Evolutionary conservation across 106 monocot genomes (phyloP), one percentile per base, ranked within the genome.

Genomic region (Agapanthus africanus): DNA sequence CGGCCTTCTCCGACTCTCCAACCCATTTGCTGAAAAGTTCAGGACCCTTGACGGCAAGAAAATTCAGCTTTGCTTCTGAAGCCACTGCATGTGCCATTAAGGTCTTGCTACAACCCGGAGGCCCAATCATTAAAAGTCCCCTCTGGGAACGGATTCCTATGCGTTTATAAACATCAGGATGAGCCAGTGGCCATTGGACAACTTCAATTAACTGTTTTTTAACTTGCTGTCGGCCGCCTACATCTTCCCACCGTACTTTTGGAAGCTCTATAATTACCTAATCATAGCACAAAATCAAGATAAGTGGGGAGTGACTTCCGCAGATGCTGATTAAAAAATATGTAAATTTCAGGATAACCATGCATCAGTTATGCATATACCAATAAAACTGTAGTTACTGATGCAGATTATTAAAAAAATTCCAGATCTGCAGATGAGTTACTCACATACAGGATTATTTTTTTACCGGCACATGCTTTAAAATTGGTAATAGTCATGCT

Each of bases 11-110:
- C 33, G 97, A 90, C 59, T 99, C 97, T 37, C 97, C 97, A 63
- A 99, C 92, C 92, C 93, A 99, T 82, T 99, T 92, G 70, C 84
- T 99, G 68, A 93, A 83, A 71, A 99, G 84, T 56, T 99, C 92
- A 57, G 97, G 97, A 18, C 97, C 97, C 68, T 99, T 99, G 2
- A 99, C 92, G 38, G 97, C 88, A 71, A 99, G 71, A 71, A 92
- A 99, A 74, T 92, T 99, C 9, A 92, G 47, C 69, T 87, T 93
- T 77, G 97, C 87, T 77, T 99, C 97, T 31, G 93, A 84, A 75
- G 97, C 97, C 66, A 90, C 97, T 25, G 93, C 97, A 61, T 92
- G 86, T 18, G 97, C 97, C 93, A 93, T 79, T 67, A 93, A 70
- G 4, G 97, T 99, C 70, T 99, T 99, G 51, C 97, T 99, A 68